Base-by-base conservation (phyloP, 805 yeast species). In the Limtongia smithiae region DNA sequence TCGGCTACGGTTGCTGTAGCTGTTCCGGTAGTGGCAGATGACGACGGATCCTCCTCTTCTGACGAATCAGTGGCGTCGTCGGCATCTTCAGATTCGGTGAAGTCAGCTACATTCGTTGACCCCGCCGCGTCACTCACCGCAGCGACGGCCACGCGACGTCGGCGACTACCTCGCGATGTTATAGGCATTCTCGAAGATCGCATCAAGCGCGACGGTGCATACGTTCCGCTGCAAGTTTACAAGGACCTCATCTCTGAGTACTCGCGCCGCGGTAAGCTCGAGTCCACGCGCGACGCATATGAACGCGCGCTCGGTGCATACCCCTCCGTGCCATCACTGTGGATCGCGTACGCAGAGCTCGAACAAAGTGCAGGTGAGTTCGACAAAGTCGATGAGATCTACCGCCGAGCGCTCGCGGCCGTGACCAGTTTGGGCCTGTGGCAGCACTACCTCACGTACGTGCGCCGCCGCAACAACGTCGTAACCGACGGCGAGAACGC, bases 401-500 rank as follows among this genome's bases (percentile, higher is more conserved):
- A 88, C 59, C 72, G 79, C 6, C 71, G 81, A 44, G 56, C 56
- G 8, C 44, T 51, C 21, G 47, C 37, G 30, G 28, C 46, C 8
- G 56, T 46, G 17, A 48, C 44, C 3, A 44, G 38, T 28, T 12
- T 51, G 14, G 17, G 22, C 12, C 32, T 51, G 15, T 91, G 95
- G 83, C 73, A 80, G 46, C 68, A 77, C n/a, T 91, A 91, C 65
- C 76, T 93, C 25, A 78, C 77, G 39, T 87, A 85, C 64, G 87
- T 90, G 25, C 79, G 90, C 48, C 73, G 87, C 37, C 78, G 76
- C 41, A 72, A 73, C 45, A 75, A 76, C 47, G 81, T 85, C 58
- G 74, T 83, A 20, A 78, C 83, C 45, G 94, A 91, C 21, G 93
- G 93, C 31, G 94, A 84, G 63, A 81, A 77, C 55, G 90, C 93